Evolutionary conservation across 208 protist genomes (phyloP).

Genomic region (Zelonia costaricensis): DNA sequence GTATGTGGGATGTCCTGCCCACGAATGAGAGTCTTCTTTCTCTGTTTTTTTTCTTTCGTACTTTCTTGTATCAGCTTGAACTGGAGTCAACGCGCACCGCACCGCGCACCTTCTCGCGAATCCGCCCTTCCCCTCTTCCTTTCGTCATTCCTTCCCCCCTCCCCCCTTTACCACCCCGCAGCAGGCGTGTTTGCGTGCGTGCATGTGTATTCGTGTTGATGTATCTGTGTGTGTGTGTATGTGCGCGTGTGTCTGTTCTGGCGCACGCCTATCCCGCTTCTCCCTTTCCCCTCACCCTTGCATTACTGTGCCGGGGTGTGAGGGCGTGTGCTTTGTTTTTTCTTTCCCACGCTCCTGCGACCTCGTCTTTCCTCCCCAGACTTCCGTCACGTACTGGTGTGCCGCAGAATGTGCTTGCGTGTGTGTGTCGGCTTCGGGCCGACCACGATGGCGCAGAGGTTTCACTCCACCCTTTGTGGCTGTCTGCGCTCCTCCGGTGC

Average conservation of each 20-base stretch:
- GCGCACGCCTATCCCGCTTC: neutral
- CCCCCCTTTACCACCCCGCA: too few relatives aligned
- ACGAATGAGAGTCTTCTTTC: too few relatives aligned
- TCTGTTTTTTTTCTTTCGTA: too few relatives aligned
- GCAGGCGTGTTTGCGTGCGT: too few relatives aligned
- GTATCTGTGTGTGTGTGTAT: constrained; percentile 2
- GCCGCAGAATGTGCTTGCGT: neutral
- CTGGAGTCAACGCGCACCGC: too few relatives aligned
- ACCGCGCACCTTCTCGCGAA: too few relatives aligned
- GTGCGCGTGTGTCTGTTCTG: neutral
- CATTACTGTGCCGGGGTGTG: neutral
- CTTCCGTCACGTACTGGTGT: neutral
- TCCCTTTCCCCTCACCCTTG: neutral
- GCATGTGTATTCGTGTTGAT: neutral
- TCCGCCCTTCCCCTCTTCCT: neutral
- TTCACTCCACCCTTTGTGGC: too few relatives aligned
- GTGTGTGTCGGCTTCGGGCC: too few relatives aligned
- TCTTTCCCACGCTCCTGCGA: neutral
- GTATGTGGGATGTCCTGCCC: too few relatives aligned
- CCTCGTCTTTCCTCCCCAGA: neutral
- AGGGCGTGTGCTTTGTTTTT: neutral
- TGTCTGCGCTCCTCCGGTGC: too few relatives aligned
- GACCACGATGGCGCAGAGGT: too few relatives aligned
- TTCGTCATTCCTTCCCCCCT: neutral
- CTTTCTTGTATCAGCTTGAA: too few relatives aligned